Percentiles rank a stretch among this genome's conserved stretches.
Conservation (phyloP, 1,284 basidiomycete genomes). For the Takashimella tepidaria region DNA sequence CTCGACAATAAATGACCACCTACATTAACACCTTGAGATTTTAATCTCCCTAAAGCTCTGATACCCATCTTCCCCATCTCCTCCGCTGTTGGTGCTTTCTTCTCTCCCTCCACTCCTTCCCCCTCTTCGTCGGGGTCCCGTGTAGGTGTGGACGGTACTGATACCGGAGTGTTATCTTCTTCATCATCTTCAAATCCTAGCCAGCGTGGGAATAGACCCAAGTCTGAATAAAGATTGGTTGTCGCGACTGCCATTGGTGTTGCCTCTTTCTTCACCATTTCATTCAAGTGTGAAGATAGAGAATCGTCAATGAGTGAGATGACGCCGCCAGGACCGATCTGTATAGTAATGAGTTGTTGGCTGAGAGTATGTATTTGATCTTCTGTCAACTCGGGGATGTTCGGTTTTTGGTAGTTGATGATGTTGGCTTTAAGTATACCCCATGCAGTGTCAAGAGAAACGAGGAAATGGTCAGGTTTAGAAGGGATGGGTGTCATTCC, state of each 20-base stretch:
- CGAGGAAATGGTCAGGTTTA: constrained; percentile 20
- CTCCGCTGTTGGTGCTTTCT: constrained; percentile 17
- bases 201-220: constrained; percentile 44
- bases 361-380: constrained; percentile 8
- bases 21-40: constrained; percentile 40
- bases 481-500: constrained; percentile 32
- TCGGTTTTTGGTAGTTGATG: constrained; percentile 2
- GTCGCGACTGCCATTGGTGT: constrained; percentile 14
- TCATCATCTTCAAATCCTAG: constrained; percentile 46
- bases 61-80: constrained; percentile 26
- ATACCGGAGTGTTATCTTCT: constrained; percentile 24
- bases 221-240: constrained; percentile 35
- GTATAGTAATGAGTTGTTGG: constrained; percentile 4
- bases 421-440: constrained; percentile 24
- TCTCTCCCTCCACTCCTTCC: constrained; percentile 4
- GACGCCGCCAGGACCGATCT: constrained; percentile 16
- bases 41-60: constrained; percentile 40
- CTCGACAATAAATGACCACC: constrained; percentile 22
- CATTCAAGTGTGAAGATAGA: constrained; percentile 2
- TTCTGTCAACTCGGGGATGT: constrained; percentile 6
- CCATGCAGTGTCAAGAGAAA: constrained; percentile 43
- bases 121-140: constrained; percentile 8
- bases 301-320: neutral
- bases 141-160: constrained; percentile 6
- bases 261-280: neutral